Evolutionary conservation across 2,329 filamentous ascomycete genomes (phyloP).

Genomic region (Zymoseptoria passerinii): DNA sequence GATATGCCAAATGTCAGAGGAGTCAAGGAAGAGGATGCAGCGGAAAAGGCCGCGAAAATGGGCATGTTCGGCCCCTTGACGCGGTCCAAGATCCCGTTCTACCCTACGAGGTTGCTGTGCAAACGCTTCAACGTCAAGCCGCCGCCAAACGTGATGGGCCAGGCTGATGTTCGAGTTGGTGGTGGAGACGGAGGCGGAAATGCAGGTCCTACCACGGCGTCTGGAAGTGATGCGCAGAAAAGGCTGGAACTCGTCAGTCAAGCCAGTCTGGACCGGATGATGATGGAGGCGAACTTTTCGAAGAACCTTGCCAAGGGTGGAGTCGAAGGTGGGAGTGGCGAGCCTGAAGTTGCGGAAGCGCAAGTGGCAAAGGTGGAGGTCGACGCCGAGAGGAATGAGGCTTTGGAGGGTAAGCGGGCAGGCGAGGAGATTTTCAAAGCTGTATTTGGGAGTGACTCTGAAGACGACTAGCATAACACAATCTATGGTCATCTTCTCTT

Average conservation of each 20-base stretch:
- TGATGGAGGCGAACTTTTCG: conserved; percentile 36
- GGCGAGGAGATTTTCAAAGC: conserved; percentile 77
- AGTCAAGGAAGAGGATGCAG: conserved; percentile 60
- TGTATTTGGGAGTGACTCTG: conserved; percentile 77
- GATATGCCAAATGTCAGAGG: conserved; percentile 15
- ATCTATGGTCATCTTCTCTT: neutral
- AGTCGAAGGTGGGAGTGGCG: conserved; percentile 10
- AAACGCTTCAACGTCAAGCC: conserved; percentile 87
- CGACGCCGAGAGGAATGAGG: conserved; percentile 69
- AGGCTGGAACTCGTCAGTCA: conserved; percentile 49
- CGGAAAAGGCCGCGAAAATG: conserved; percentile 75
- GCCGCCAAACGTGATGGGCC: conserved; percentile 51
- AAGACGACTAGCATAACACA: conserved; percentile 17
- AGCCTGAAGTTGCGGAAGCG: conserved; percentile 9
- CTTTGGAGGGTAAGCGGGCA: conserved; percentile 63
- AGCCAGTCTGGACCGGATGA: conserved; percentile 48
- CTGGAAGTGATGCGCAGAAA: conserved; percentile 39
- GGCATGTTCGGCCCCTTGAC: conserved; percentile 94
- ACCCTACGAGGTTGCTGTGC: conserved; percentile 76
- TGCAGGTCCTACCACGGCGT: conserved; percentile 24
- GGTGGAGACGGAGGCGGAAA: conserved; percentile 22
- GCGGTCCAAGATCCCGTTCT: conserved; percentile 61
- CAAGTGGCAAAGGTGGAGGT: conserved; percentile 35
- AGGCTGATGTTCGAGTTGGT: conserved; percentile 25
- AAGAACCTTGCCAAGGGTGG: neutral